Conservation (phyloP, 139 green algal species). For the Ettlia oleoabundans region DNA sequence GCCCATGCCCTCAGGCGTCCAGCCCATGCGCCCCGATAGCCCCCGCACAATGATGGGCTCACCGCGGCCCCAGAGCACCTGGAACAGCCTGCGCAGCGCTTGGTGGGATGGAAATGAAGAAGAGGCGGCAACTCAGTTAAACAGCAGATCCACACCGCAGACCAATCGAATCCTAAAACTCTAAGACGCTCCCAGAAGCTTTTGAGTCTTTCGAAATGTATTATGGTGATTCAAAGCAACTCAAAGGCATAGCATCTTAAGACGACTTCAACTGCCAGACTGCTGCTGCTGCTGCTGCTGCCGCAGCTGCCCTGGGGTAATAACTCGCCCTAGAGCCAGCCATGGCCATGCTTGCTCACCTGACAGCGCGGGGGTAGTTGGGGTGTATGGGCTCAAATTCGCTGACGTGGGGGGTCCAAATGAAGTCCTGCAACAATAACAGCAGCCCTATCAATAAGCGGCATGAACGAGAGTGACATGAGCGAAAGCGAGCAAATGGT, state of each 20-base stretch:
- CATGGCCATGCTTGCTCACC: not conserved
- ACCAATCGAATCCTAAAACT: too few species aligned
- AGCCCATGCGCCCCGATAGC: conserved; percentile 39
- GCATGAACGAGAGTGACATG: not conserved
- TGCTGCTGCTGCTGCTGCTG: too few species aligned
- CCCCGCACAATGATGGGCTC: conserved; percentile 68
- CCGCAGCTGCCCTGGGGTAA: too few species aligned
- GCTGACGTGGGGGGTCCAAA: conserved; percentile 18
- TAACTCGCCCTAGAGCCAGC: too few species aligned
- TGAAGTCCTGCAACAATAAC: conserved; percentile 12
- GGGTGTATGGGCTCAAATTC: conserved; percentile 1
- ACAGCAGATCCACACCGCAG: too few species aligned
- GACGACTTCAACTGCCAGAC: too few species aligned
- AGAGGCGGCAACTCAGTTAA: too few species aligned
- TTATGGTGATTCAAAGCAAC: too few species aligned
- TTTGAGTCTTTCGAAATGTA: too few species aligned
- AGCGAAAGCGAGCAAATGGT: not conserved
- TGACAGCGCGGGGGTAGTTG: not conserved
- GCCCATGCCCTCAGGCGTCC: conserved; percentile 55
- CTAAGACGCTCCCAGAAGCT: too few species aligned
- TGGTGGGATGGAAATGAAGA: not conserved
- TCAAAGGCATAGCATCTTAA: too few species aligned
- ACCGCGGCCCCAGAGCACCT: conserved; percentile 49
- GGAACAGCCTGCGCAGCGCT: conserved; percentile 31
- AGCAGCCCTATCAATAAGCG: not conserved